These are phyloP conservation scores for Neofusicoccum parvum DNA, from an alignment of 2,329 filamentous ascomycete species.

Conservation along the genomic window DNA sequence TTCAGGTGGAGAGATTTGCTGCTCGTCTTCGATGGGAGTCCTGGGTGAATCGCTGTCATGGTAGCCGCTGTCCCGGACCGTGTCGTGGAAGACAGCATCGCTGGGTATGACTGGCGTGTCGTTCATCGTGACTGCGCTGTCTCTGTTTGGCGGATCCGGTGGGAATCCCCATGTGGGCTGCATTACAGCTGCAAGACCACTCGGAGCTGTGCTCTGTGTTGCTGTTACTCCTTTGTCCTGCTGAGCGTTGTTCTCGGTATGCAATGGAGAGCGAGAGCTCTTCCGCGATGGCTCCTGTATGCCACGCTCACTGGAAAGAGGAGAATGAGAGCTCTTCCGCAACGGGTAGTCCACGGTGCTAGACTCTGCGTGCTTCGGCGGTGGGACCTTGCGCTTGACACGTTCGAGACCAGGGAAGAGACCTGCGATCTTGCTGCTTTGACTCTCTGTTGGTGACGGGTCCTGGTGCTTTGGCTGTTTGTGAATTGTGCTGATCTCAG, in stretches of 20 bases:
- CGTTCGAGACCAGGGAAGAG: constrained; percentile 26
- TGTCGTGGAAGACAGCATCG: constrained; percentile 31
- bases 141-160: constrained; percentile 30
- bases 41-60: constrained; percentile 29
- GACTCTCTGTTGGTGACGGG: background rate
- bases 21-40: background rate
- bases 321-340: constrained; percentile 27
- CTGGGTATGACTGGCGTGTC: constrained; percentile 45
- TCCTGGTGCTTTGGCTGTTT: background rate
- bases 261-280: background rate
- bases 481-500: background rate
- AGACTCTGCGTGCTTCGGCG: constrained; percentile 32
- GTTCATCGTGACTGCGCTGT: constrained; percentile 48
- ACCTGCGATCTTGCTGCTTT: constrained; percentile 20
- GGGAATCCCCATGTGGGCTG: constrained; percentile 40
- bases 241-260: background rate
- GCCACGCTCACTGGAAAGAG: background rate
- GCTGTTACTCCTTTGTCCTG: background rate
- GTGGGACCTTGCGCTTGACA: constrained; percentile 38
- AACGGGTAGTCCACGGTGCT: constrained; percentile 21
- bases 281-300: background rate
- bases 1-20: background rate
- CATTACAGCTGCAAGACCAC: background rate
- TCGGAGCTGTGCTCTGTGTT: background rate
- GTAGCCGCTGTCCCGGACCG: constrained; percentile 48